Evolutionary conservation across 441 rosid species (phyloP).

Genomic region (Croton setiger): DNA sequence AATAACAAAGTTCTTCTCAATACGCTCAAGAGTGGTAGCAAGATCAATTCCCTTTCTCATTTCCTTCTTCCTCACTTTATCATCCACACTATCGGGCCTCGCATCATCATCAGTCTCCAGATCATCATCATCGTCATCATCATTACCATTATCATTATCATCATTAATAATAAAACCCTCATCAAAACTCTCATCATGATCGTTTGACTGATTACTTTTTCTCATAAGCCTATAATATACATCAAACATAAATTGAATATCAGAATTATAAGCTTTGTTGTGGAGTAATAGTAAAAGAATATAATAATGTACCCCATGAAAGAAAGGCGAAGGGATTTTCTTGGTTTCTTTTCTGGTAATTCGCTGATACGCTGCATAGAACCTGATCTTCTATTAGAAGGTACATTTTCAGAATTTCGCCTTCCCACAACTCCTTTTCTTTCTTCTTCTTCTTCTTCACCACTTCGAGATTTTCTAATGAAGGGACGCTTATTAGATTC

Average conservation of each 20-base stretch:
- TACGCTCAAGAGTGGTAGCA: slow-evolving; percentile 98
- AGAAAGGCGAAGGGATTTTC: slow-evolving; percentile 67
- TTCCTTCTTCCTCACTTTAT: slow-evolving; percentile 80
- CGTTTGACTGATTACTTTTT: slow-evolving; percentile 40
- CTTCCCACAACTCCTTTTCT: slow-evolving; percentile 38
- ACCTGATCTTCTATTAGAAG: slow-evolving; percentile 47
- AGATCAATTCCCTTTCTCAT: slow-evolving; percentile 99
- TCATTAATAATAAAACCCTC: slow-evolving; percentile 38
- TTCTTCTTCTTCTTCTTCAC: slow-evolving; percentile 38
- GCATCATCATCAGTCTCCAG: slow-evolving; percentile 50
- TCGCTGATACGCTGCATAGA: slow-evolving; percentile 84
- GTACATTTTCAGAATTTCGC: slow-evolving; percentile 55
- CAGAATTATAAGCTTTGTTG: neutral
- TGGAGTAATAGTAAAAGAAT: neutral
- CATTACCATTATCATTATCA: slow-evolving; percentile 23
- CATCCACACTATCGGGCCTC: slow-evolving; percentile 71
- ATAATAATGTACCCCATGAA: slow-evolving; percentile 51
- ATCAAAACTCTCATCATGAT: slow-evolving; percentile 38
- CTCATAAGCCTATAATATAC: slow-evolving; percentile 50
- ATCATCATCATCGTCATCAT: slow-evolving; percentile 32
- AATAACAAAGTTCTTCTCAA: slow-evolving; percentile 97
- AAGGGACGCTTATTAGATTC: slow-evolving; percentile 59
- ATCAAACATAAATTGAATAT: neutral
- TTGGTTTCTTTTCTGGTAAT: slow-evolving; percentile 63
- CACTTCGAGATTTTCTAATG: slow-evolving; percentile 51